These are phyloP conservation scores for Populus ilicifolia DNA, from an alignment of 345 rosid genomes.

Conservation along the genomic window DNA sequence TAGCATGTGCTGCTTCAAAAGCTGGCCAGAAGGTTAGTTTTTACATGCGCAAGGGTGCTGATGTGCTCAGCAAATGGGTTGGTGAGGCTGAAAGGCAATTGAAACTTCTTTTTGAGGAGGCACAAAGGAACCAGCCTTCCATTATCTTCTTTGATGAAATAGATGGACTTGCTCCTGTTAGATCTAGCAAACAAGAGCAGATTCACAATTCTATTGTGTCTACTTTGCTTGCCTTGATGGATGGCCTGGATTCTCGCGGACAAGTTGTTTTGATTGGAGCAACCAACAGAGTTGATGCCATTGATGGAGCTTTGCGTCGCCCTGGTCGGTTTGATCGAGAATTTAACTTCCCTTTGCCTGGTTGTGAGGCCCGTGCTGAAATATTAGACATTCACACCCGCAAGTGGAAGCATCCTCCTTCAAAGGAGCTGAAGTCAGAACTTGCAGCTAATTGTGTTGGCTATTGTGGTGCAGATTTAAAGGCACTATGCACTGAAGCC, in stretches of 20 bases:
- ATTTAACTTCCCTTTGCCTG: conserved; percentile 96
- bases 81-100: conserved; percentile 99
- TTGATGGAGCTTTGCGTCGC: conserved; percentile 98
- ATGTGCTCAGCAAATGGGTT: conserved; percentile 99
- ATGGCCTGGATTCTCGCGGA: conserved; percentile 99
- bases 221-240: conserved; percentile 98
- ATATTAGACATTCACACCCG: conserved; percentile 96
- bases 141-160: conserved; percentile 98
- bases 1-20: conserved; percentile 99
- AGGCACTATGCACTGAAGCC: conserved; percentile 97
- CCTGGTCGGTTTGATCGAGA: conserved; percentile 99
- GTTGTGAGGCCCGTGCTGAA: conserved; percentile 95
- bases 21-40: conserved; percentile 99
- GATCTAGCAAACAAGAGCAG: conserved; percentile 99
- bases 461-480: conserved; percentile 98
- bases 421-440: conserved; percentile 72
- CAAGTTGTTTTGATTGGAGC: conserved; percentile 99
- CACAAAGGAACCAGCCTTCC: conserved; percentile 97
- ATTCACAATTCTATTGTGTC: conserved; percentile 99
- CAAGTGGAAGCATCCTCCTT: conserved; percentile 93
- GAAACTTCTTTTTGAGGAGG: conserved; percentile 97
- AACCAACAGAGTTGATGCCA: conserved; percentile 98
- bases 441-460: conserved; percentile 98
- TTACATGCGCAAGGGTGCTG: conserved; percentile 99
- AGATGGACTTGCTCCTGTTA: conserved; percentile 99